A percentile compares a stretch with the other conserved stretches of the same genome.
These are phyloP conservation scores for Ophiostoma fasciatum DNA, from an alignment of 2,329 filamentous ascomycete species.

Conservation along the genomic window DNA sequence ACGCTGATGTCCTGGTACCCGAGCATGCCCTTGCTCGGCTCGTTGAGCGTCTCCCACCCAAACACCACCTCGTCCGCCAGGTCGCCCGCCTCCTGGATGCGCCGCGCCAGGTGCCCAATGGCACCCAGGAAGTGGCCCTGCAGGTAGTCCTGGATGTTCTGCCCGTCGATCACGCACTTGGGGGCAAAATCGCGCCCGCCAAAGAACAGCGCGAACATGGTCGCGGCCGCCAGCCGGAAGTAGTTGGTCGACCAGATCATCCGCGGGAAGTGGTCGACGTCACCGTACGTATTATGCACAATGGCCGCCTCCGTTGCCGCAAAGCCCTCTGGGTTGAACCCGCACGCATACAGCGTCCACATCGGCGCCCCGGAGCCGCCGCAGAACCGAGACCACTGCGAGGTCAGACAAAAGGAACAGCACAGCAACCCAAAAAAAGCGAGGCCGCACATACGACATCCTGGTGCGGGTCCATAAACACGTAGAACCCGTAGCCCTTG, in stretches of 20 bases:
- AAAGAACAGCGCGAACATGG: constrained; percentile 91
- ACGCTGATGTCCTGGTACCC: constrained; percentile 68
- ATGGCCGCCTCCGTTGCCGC: constrained; percentile 78
- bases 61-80: constrained; percentile 77
- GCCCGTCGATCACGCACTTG: constrained; percentile 79
- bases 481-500: constrained; percentile 82
- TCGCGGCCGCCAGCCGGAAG: constrained; percentile 68
- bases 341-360: constrained; percentile 94
- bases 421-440: neutral
- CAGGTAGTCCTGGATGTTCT: constrained; percentile 93
- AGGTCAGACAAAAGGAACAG: constrained; percentile 10
- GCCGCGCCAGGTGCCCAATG: constrained; percentile 63
- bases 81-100: constrained; percentile 81
- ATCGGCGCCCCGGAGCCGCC: constrained; percentile 91
- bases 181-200: constrained; percentile 83
- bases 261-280: constrained; percentile 79
- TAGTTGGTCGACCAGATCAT: constrained; percentile 99
- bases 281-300: constrained; percentile 84
- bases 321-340: constrained; percentile 76
- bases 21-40: constrained; percentile 79
- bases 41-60: constrained; percentile 94
- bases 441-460: constrained; percentile 55
- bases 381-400: constrained; percentile 79
- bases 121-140: constrained; percentile 75
- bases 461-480: constrained; percentile 98